Evolutionary conservation across 2,329 filamentous ascomycete genomes (phyloP), one percentile per base, ranked within the genome.

Genomic region (Ophiocordyceps camponoti-leonardi): DNA sequence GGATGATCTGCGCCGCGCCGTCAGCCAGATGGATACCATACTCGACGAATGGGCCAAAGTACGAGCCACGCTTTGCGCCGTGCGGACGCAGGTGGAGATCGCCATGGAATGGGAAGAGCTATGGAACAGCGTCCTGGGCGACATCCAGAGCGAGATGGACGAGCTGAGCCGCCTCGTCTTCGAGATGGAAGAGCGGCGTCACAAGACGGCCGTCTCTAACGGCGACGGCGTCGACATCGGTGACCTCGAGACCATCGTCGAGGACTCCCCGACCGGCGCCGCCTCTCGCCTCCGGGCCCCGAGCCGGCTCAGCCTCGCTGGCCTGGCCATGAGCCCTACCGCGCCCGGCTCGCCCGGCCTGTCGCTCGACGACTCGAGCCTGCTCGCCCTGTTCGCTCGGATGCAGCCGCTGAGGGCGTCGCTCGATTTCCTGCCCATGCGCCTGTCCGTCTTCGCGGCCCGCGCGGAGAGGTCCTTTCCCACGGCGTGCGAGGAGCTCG

Each of bases 61-160:
- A 54, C 83, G 86, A 54, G 71, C 68, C 40, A 81, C 83, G 1
- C 67, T 98, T 44, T 83, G 82, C 50, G 80, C 67, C 23, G 83
- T 94, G 46, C 94, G 94, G 59, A 76, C 76, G 43, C 90, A 96
- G 58, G 90, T 98, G 18, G 92, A 96, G 62, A 79, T 94, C 48
- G 92, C 92, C 42, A 94, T 96, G 87, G 92, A 98, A 58, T 98
- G 90, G 90, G 88, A 95, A 61, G 88, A 96, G 64, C 71, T 98
- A 33, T 96, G 92, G 90, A 86, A 86, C 54, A 86, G 76, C 51
- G 90, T 96, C 3, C 69, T 98, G 3, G 90, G 88, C 41, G 90
- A 96, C 59, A 94, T 96, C 49, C 85, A 88, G 45, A 79, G 81
- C 50, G 92, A 98, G 64, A 81, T 78, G 63, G 84, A 92, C 51